Base-by-base conservation (phyloP, 2,329 filamentous ascomycete genomes). In the Aspergillus sp. region DNA sequence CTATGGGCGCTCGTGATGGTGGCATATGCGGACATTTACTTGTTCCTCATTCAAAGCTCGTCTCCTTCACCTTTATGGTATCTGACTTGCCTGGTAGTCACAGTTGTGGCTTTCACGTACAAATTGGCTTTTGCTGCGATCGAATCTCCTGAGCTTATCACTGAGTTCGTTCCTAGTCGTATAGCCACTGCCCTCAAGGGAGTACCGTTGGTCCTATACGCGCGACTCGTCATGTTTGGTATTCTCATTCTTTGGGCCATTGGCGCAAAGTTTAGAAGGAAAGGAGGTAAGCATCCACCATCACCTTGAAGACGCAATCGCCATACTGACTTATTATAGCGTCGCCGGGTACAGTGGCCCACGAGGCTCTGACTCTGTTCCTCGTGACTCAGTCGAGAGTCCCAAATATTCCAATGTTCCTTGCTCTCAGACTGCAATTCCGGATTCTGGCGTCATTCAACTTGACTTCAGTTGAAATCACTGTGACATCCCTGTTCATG, bases 101-200 rank as follows among this genome's bases (percentile, higher is more conserved):
- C 82, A 3, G 73, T 81, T 9, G 80, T 84, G 17, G 90, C 91
- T 0, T 84, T 95, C 23, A 83, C 89, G 4, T 99, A 98, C 83
- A 99, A 99, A 78, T 80, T 97, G 25, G 89, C 89, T 1, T 98
- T 97, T 73, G 95, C 93, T 0, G 85, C 87, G 51, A 89, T 92
- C 57, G 95, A 98, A 75, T 91, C 93, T 0, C 93, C 94, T 0
- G 95, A 98, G 74, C 82, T 97, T 8, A 81, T 94, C 15, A 64
- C 68, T 30, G 71, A 75, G 19, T 66, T 72, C 25, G 75, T 78
- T 17, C 71, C 79, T 3, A 61, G 62, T 3, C 59, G 68, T 17
- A 55, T 81, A 22, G 76, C 80, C 8, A 74, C 68, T 13, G 76
- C 76, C 22, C 74, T 82, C 4, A 69, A 72, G 63, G 66, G 69